phyloP scores from a whole-genome alignment of 768 basidiomycete species.

The Podaxis sp. region DNA sequence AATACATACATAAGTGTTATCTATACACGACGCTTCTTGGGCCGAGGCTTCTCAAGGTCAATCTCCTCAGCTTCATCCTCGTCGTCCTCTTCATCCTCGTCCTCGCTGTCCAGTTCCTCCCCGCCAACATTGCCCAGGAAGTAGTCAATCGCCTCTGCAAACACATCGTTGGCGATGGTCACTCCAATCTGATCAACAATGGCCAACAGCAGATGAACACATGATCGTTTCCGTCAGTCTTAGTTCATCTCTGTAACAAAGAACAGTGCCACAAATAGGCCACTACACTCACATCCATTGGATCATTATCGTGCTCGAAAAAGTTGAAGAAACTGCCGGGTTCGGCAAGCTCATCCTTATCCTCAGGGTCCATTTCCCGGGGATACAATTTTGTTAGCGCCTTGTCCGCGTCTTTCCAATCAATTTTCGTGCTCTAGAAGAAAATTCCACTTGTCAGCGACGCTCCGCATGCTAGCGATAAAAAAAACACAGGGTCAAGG shows the following conservation, averaged over 20 bases:
- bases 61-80: slow-evolving; percentile 84
- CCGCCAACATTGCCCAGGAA: slow-evolving; percentile 69
- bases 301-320: slow-evolving; percentile 67
- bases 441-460: no score
- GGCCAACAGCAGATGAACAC: not conserved
- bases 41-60: slow-evolving; percentile 80
- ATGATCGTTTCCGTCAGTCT: not conserved
- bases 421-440: slow-evolving; percentile 60
- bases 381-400: slow-evolving; percentile 82
- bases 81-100: slow-evolving; percentile 62
- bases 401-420: slow-evolving; percentile 79
- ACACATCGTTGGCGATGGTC: slow-evolving; percentile 73
- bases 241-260: not conserved
- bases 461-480: slow-evolving; percentile 7
- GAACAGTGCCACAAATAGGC: not conserved
- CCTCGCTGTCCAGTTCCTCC: slow-evolving; percentile 64
- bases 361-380: slow-evolving; percentile 58
- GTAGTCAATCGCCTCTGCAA: slow-evolving; percentile 78
- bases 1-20: slow-evolving; percentile 5
- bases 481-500: not conserved
- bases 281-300: slow-evolving; percentile 57
- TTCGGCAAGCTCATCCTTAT: slow-evolving; percentile 62
- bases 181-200: slow-evolving; percentile 57
- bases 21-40: slow-evolving; percentile 72
- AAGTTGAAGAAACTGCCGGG: slow-evolving; percentile 88